Conservation (phyloP, 2,329 filamentous ascomycete genomes). For the Didymella pinodella region DNA sequence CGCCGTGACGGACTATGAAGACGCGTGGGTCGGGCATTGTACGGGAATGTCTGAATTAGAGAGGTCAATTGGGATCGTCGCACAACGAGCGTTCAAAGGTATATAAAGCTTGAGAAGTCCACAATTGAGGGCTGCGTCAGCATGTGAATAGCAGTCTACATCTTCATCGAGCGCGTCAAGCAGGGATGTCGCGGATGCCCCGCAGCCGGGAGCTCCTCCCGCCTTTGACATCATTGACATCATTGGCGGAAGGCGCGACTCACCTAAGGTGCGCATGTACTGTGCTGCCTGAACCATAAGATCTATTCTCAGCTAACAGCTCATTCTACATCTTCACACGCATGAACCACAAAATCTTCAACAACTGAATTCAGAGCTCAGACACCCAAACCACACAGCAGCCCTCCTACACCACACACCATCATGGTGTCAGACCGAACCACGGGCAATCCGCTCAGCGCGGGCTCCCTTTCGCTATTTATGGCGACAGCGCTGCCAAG, state of each 20-base stretch:
- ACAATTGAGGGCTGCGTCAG: not conserved
- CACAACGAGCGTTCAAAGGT: not conserved
- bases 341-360: constrained; percentile 3
- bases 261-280: not conserved
- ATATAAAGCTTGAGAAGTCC: not conserved
- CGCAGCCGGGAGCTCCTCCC: constrained; percentile 21
- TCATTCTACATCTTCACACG: not conserved
- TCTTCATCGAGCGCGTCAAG: constrained; percentile 15
- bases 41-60: not conserved
- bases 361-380: not conserved
- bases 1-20: constrained; percentile 77
- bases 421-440: constrained; percentile 42
- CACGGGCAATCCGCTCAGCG: constrained; percentile 55
- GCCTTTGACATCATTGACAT: constrained; percentile 32
- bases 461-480: constrained; percentile 52
- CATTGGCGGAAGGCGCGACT: not conserved
- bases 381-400: not conserved
- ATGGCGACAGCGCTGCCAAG: constrained; percentile 56
- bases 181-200: constrained; percentile 11
- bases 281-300: constrained; percentile 11
- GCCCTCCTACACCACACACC: not conserved
- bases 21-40: constrained; percentile 57
- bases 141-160: constrained; percentile 3
- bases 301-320: not conserved
- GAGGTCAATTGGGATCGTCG: not conserved